phyloP scores from a whole-genome alignment of 345 rosid genomes.

The Streptanthus diversifolius region DNA sequence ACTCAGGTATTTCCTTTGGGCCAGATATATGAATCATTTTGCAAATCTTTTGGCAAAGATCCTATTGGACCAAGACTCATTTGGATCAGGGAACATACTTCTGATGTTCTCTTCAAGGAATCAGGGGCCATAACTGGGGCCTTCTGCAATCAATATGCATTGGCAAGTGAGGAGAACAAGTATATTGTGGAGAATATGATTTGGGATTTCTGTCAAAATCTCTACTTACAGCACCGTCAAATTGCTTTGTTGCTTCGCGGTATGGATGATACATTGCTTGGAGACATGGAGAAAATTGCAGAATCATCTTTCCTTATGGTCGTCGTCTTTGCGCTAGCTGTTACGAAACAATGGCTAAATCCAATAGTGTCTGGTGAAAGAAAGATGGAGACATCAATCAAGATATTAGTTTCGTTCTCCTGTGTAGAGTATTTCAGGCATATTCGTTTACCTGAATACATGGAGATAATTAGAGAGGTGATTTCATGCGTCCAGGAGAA shows the following conservation, averaged over 20 bases:
- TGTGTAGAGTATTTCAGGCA: conserved; percentile 84
- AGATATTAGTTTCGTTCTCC: conserved; percentile 66
- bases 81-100: conserved; percentile 53
- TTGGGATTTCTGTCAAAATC: conserved; percentile 74
- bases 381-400: conserved; percentile 65
- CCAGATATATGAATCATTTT: conserved; percentile 45
- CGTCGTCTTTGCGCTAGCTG: conserved; percentile 70
- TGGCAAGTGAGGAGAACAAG: conserved; percentile 59
- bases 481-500: conserved; percentile 74
- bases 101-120: conserved; percentile 63
- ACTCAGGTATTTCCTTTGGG: conserved; percentile 66
- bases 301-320: conserved; percentile 94
- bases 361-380: conserved; percentile 47
- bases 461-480: conserved; percentile 75
- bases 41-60: conserved; percentile 27
- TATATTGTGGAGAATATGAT: conserved; percentile 56
- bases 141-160: conserved; percentile 72
- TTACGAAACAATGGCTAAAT: conserved; percentile 60
- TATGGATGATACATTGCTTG: conserved; percentile 50
- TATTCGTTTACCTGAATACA: conserved; percentile 80
- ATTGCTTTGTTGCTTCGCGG: conserved; percentile 62
- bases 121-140: conserved; percentile 71
- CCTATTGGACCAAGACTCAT: conserved; percentile 28
- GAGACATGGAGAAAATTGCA: conserved; percentile 70
- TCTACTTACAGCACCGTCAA: conserved; percentile 66